Evolutionary conservation across 495 filamentous ascomycete species (phyloP).

Genomic region (Penicillium paxilli): DNA sequence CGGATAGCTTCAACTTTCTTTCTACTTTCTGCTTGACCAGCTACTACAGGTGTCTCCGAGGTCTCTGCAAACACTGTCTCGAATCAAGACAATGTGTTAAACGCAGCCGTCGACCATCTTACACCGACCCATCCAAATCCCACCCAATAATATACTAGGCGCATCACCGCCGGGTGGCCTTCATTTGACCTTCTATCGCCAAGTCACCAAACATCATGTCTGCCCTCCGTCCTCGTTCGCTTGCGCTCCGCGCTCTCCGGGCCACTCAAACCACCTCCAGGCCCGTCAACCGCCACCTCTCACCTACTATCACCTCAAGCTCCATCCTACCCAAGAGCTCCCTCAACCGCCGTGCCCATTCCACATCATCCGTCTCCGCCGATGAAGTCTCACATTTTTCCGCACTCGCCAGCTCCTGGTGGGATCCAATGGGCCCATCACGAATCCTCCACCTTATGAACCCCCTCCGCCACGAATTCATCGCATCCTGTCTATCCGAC

Average conservation of each 20-base stretch:
- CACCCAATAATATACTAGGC: neutral
- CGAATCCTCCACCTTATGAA: constrained; percentile 97
- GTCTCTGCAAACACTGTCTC: too few species aligned
- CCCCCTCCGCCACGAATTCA: constrained; percentile 92
- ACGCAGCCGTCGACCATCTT: too few species aligned
- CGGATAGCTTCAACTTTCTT: constrained; percentile 22
- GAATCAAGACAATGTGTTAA: too few species aligned
- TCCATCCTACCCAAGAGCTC: neutral
- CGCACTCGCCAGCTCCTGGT: constrained; percentile 89
- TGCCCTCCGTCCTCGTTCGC: neutral
- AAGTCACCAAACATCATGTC: neutral
- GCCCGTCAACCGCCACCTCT: constrained; percentile 6
- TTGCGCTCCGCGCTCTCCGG: constrained; percentile 12
- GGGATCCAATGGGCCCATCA: constrained; percentile 93
- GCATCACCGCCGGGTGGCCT: neutral
- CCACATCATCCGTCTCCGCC: constrained; percentile 72
- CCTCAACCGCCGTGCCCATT: constrained; percentile 35
- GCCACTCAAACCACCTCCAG: constrained; percentile 5
- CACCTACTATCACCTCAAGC: neutral
- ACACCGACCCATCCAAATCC: neutral
- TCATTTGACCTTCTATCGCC: neutral
- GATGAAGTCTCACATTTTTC: constrained; percentile 93
- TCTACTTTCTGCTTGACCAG: constrained; percentile 3
- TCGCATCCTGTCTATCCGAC: constrained; percentile 64
- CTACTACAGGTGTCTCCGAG: too few species aligned